Percentiles rank a stretch among this genome's conserved stretches.
These are phyloP conservation scores for Bifiguratus adelaidae DNA, from an alignment of 192 early-diverging fungal species.

Conservation along the genomic window DNA sequence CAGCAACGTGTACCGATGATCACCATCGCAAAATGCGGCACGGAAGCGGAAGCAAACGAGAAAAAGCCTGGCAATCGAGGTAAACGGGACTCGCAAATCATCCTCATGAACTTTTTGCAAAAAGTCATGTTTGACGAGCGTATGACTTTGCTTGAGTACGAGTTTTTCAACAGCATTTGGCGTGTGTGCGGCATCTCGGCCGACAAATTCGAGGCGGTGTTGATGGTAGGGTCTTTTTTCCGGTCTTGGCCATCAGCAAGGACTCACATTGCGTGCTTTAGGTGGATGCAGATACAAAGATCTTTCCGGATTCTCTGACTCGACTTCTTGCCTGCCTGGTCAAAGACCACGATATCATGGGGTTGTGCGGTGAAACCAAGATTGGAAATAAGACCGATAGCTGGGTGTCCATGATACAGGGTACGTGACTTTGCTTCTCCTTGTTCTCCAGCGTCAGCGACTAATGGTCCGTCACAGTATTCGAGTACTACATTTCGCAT, in stretches of 20 bases:
- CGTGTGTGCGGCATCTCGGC: slow-evolving; percentile 61
- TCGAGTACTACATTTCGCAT: slow-evolving; percentile 82
- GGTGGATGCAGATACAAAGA: slow-evolving; percentile 79
- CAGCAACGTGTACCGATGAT: slow-evolving; percentile 61
- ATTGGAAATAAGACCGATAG: slow-evolving; percentile 85
- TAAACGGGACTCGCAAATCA: slow-evolving; percentile 83
- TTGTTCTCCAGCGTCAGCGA: background rate
- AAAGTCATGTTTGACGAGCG: slow-evolving; percentile 69
- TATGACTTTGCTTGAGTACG: slow-evolving; percentile 60
- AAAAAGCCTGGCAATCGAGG: slow-evolving; percentile 65
- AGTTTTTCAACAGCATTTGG: slow-evolving; percentile 63
- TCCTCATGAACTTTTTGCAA: slow-evolving; percentile 82
- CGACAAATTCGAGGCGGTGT: slow-evolving; percentile 64
- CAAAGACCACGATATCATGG: slow-evolving; percentile 80
- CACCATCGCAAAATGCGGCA: slow-evolving; percentile 35
- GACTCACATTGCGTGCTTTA: slow-evolving; percentile 2
- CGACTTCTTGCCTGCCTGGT: slow-evolving; percentile 75
- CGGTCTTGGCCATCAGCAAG: background rate
- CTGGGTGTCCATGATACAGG: slow-evolving; percentile 87
- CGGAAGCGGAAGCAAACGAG: slow-evolving; percentile 27
- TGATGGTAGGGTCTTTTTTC: slow-evolving; percentile 35
- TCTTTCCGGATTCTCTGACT: slow-evolving; percentile 62
- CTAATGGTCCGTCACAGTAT: slow-evolving; percentile 29
- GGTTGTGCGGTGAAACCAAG: slow-evolving; percentile 92
- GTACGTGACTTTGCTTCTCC: slow-evolving; percentile 16